A percentile compares a stretch with the other conserved stretches of the same genome.
Conservation (phyloP, 1,284 basidiomycete genomes). For the Sparassis latifolia region DNA sequence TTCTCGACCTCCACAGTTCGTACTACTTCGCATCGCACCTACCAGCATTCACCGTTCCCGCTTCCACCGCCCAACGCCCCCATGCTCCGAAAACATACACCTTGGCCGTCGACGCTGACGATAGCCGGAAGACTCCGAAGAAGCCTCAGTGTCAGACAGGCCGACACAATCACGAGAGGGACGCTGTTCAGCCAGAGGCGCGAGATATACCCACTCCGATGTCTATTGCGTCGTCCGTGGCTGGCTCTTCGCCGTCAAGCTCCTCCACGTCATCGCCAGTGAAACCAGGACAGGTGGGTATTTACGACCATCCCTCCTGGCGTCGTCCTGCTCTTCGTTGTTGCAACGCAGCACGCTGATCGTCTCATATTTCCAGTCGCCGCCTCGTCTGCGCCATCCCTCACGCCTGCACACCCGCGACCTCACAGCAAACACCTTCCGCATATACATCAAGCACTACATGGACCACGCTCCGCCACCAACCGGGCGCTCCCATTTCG, state of each 20-base stretch:
- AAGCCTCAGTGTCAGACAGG: too few species aligned
- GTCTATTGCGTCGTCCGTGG: neutral
- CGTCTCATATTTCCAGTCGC: conserved; percentile 25
- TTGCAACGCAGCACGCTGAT: too few species aligned
- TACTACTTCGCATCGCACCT: conserved; percentile 37
- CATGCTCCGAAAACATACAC: neutral
- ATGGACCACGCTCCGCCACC: conserved; percentile 45
- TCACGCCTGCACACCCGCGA: conserved; percentile 56
- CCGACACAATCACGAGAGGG: too few species aligned
- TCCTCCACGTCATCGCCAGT: neutral
- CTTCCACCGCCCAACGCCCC: conserved; percentile 10
- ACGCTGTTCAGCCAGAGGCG: too few species aligned
- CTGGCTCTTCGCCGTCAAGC: conserved; percentile 8
- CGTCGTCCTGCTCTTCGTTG: too few species aligned
- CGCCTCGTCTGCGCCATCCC: conserved; percentile 57
- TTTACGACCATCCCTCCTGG: too few species aligned
- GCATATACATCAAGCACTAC: conserved; percentile 70
- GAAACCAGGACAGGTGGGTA: too few species aligned
- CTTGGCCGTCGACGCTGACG: too few species aligned
- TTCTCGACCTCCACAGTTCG: conserved; percentile 45
- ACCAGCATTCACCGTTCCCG: conserved; percentile 42
- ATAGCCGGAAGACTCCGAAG: too few species aligned
- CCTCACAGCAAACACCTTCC: conserved; percentile 60
- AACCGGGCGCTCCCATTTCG: neutral
- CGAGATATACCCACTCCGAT: too few species aligned